Conservation (phyloP, 2,329 filamentous ascomycete species). For the Trichoderma sp. region DNA sequence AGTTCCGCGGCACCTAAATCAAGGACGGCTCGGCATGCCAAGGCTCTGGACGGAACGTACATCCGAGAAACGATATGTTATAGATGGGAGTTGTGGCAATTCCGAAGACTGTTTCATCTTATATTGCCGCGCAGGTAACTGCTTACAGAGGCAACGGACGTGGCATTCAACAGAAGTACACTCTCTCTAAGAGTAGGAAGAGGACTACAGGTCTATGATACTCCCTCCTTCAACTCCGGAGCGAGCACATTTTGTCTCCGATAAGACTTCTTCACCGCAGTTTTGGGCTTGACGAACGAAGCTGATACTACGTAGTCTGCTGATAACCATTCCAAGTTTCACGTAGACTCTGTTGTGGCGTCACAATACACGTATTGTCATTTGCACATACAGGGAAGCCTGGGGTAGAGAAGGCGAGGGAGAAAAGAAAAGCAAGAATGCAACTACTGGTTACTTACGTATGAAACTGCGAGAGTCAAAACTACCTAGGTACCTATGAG, state of each 20-base stretch:
- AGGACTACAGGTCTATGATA: background rate
- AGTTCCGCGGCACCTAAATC: background rate
- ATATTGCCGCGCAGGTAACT: slow-evolving; percentile 3
- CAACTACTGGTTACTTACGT: background rate
- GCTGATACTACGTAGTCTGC: slow-evolving; percentile 18
- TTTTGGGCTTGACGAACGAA: slow-evolving; percentile 20
- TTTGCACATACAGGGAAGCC: background rate
- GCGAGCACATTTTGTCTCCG: slow-evolving; percentile 11
- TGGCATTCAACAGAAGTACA: slow-evolving; percentile 5
- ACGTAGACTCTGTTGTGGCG: slow-evolving; percentile 6
- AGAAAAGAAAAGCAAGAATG: slow-evolving; percentile 1
- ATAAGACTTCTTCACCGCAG: slow-evolving; percentile 11
- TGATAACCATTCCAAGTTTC: slow-evolving; percentile 8
- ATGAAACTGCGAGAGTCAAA: background rate
- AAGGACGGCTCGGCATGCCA: slow-evolving; percentile 10
- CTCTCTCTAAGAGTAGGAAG: background rate
- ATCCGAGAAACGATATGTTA: slow-evolving; percentile 12
- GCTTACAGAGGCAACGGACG: slow-evolving; percentile 17
- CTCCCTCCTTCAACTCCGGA: background rate
- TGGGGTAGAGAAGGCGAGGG: background rate
- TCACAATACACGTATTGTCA: slow-evolving; percentile 3
- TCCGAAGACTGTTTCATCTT: background rate
- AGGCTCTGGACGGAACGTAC: slow-evolving; percentile 13
- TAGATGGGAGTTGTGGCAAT: slow-evolving; percentile 1
- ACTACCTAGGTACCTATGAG: background rate